These are phyloP conservation scores for Aspergillus coremiiformis DNA, from an alignment of 495 filamentous ascomycete genomes.

Conservation along the genomic window DNA sequence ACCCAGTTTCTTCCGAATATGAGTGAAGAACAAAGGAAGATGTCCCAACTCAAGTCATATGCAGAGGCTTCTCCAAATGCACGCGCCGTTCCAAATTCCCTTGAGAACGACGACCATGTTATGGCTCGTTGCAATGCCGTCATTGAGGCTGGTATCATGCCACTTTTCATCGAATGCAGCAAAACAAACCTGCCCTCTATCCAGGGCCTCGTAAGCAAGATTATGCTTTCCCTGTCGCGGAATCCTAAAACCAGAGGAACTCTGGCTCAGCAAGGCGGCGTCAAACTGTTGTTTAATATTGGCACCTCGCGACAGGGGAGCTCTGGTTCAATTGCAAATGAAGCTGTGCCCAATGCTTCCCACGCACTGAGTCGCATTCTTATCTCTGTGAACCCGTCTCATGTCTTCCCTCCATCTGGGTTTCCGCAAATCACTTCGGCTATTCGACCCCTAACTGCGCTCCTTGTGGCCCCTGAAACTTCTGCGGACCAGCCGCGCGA, in stretches of 20 bases:
- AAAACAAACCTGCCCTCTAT: conserved; percentile 61
- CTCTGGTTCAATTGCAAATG: conserved; percentile 26
- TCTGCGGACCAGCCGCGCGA: conserved; percentile 58
- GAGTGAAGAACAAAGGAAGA: conserved; percentile 85
- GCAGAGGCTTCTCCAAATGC: conserved; percentile 67
- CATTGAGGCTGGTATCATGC: conserved; percentile 67
- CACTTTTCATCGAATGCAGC: conserved; percentile 62
- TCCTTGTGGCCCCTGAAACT: conserved; percentile 50
- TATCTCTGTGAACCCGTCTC: conserved; percentile 77
- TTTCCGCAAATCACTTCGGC: conserved; percentile 65
- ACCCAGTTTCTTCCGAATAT: conserved; percentile 71
- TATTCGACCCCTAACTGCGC: conserved; percentile 67
- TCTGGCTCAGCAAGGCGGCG: conserved; percentile 83
- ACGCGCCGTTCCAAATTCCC: conserved; percentile 50
- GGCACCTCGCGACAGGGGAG: conserved; percentile 50
- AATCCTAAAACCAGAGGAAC: conserved; percentile 62
- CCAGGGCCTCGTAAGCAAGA: conserved; percentile 57
- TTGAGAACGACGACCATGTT: conserved; percentile 69
- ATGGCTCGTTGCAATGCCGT: conserved; percentile 66
- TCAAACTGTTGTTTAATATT: conserved; percentile 71
- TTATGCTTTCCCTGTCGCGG: conserved; percentile 68
- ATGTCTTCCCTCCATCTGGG: conserved; percentile 73
- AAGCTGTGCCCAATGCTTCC: conserved; percentile 56
- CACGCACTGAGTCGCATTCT: conserved; percentile 89
- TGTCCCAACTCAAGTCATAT: conserved; percentile 85